Conservation (phyloP, 2,329 filamentous ascomycete genomes). For the Chaetomium olivaceum region DNA sequence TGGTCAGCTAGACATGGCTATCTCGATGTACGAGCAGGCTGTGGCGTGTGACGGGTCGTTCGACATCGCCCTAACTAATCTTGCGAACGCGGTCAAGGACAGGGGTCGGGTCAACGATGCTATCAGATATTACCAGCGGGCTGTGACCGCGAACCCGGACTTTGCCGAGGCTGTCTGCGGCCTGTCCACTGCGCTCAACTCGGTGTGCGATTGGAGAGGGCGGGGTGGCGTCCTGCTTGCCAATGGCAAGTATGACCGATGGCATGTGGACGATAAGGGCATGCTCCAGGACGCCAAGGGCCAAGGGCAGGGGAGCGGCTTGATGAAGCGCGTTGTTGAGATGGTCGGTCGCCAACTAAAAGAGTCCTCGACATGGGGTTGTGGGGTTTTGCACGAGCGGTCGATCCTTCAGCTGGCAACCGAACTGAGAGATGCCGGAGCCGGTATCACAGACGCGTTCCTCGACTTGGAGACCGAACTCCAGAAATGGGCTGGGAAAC, state of each 20-base stretch:
- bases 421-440: conserved; percentile 47
- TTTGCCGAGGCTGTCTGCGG: conserved; percentile 98
- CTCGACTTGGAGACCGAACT: conserved; percentile 46
- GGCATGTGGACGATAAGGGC: conserved; percentile 86
- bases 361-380: conserved; percentile 85
- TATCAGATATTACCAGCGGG: conserved; percentile 86
- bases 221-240: conserved; percentile 82
- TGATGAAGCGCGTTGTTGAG: conserved; percentile 86
- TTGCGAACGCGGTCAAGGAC: conserved; percentile 97
- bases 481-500: conserved; percentile 66
- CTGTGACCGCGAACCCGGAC: conserved; percentile 86
- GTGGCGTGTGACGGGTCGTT: conserved; percentile 92
- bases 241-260: conserved; percentile 75
- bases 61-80: conserved; percentile 93
- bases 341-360: conserved; percentile 86
- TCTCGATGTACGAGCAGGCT: conserved; percentile 95
- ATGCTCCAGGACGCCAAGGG: conserved; percentile 74
- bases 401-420: conserved; percentile 52
- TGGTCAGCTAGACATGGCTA: conserved; percentile 85
- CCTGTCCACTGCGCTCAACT: conserved; percentile 90
- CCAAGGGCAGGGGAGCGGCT: conserved; percentile 66
- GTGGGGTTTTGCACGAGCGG: conserved; percentile 63
- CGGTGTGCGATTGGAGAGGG: conserved; percentile 91
- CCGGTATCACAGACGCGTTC: conserved; percentile 38
- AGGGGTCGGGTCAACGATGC: conserved; percentile 90